Percentiles rank a stretch among this genome's conserved stretches.
Conservation (phyloP, 2,329 filamentous ascomycete genomes). For the Colletotrichum cuscutae region DNA sequence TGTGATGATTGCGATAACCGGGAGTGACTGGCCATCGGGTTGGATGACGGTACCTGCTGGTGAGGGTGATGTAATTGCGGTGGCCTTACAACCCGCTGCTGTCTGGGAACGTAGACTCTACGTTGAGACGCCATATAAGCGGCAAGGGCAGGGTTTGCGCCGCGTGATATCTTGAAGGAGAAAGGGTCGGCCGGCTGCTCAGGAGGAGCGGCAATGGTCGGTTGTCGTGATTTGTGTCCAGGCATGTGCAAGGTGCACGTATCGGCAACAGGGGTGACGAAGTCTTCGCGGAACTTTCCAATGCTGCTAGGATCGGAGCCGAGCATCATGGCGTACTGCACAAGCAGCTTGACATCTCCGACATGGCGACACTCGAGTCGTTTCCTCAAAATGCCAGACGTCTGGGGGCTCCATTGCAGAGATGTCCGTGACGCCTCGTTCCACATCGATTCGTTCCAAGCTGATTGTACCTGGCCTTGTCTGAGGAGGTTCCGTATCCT, state of each 20-base stretch:
- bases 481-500: slow-evolving; percentile 57
- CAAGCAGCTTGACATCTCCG: slow-evolving; percentile 49
- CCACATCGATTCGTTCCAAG: slow-evolving; percentile 50
- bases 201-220: slow-evolving; percentile 12
- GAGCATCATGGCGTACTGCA: slow-evolving; percentile 52
- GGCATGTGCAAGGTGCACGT: slow-evolving; percentile 47
- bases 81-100: slow-evolving; percentile 28
- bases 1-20: slow-evolving; percentile 32
- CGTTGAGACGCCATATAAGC: slow-evolving; percentile 49
- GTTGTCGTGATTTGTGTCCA: slow-evolving; percentile 44
- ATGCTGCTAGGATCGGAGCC: slow-evolving; percentile 45
- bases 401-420: slow-evolving; percentile 54
- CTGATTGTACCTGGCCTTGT: slow-evolving; percentile 48
- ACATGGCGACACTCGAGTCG: slow-evolving; percentile 58
- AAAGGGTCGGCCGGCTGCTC: slow-evolving; percentile 42
- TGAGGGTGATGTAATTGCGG: slow-evolving; percentile 34
- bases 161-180: slow-evolving; percentile 50
- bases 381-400: slow-evolving; percentile 53
- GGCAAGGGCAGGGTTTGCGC: slow-evolving; percentile 46
- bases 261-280: slow-evolving; percentile 48
- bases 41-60: slow-evolving; percentile 31
- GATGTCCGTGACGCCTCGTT: slow-evolving; percentile 46
- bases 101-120: slow-evolving; percentile 42
- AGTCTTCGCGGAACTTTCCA: slow-evolving; percentile 44
- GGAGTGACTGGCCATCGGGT: slow-evolving; percentile 32